phyloP scores from a whole-genome alignment of 1,284 basidiomycete species.

The Tetrapyrgos nigripes region DNA sequence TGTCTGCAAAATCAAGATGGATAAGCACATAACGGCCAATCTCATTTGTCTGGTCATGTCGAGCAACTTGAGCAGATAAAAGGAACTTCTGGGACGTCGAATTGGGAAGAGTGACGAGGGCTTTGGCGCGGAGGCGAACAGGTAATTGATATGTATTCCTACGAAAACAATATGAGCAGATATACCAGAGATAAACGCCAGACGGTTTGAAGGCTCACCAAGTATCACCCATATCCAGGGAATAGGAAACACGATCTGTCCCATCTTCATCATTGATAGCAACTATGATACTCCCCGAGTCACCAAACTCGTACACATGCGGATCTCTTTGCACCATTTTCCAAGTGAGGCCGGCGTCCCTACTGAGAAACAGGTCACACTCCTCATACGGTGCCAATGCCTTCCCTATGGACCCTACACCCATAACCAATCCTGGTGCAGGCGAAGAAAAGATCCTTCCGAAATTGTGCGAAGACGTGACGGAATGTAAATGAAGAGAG shows the following conservation, averaged over 20 bases:
- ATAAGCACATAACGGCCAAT: conserved; percentile 76
- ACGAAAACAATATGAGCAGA: neutral
- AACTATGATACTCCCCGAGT: conserved; percentile 86
- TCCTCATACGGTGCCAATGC: conserved; percentile 82
- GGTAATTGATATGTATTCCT: conserved; percentile 81
- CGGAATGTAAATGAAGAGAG: conserved; percentile 91
- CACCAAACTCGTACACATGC: conserved; percentile 96
- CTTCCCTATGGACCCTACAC: conserved; percentile 87
- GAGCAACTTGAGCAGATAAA: conserved; percentile 78
- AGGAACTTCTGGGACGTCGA: conserved; percentile 95
- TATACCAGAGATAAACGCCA: conserved; percentile 1
- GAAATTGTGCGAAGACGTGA: conserved; percentile 91
- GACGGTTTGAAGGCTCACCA: conserved; percentile 64
- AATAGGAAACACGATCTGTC: conserved; percentile 81
- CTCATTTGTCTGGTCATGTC: conserved; percentile 60
- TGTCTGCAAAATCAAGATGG: conserved; percentile 85
- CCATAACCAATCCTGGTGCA: conserved; percentile 95
- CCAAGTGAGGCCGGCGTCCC: conserved; percentile 91
- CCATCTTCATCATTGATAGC: conserved; percentile 87
- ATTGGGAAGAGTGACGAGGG: conserved; percentile 87
- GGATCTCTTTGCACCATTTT: conserved; percentile 78
- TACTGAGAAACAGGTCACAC: conserved; percentile 93
- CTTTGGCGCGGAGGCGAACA: conserved; percentile 74
- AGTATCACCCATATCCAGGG: conserved; percentile 82
- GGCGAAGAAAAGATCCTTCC: conserved; percentile 94